Evolutionary conservation across 768 basidiomycete genomes (phyloP), one percentile per base, ranked within the genome.

Genomic region (Leccinum obscurum): DNA sequence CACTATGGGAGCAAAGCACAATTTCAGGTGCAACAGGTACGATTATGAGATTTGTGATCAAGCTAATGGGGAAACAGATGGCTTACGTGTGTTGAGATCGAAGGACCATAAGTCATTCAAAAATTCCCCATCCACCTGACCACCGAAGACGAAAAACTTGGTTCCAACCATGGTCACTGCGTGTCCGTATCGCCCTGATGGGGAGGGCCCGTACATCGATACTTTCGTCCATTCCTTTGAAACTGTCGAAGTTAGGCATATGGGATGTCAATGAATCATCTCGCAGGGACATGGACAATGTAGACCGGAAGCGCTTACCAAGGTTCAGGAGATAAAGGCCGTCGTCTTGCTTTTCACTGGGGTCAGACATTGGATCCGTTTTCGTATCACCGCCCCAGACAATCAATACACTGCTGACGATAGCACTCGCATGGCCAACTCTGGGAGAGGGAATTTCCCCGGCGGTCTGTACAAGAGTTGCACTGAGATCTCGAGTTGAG

Each of bases 361-460:
- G 80, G 65, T 80, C 83, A 34, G 81, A 77, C 73, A 79, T 83
- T 24, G 79, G 78, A 66, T 89, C 88, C 14, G 87, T 85, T 76
- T 93, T 95, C 4, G 95, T 98, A 72, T 99, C 97, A 26, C 96
- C 97, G 34, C 97, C 97, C 97, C 97, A 99, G 4, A 98, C 89
- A 61, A 98, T 91, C 61, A 99, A 80, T 54, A 98, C 96, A 69
- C 90, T 94, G 73, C 94, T 93, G 59, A 98, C 94, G 54, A 98
- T 85, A 6, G 96, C 96, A 73, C 91, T 90, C 3, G 95, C 93
- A 77, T 99, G 97, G 0, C 97, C 96, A n/a, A 98, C 95, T 63
- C 97, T 81, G 0, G 93, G 87, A 15, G 86, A 85, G 1, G 97
- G 97, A 7, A 91, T 78, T 67, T 95, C 93, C 5, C 97, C 97